Evolutionary conservation across 306 rosid species (phyloP).

Genomic region (Spatholobus suberectus): DNA sequence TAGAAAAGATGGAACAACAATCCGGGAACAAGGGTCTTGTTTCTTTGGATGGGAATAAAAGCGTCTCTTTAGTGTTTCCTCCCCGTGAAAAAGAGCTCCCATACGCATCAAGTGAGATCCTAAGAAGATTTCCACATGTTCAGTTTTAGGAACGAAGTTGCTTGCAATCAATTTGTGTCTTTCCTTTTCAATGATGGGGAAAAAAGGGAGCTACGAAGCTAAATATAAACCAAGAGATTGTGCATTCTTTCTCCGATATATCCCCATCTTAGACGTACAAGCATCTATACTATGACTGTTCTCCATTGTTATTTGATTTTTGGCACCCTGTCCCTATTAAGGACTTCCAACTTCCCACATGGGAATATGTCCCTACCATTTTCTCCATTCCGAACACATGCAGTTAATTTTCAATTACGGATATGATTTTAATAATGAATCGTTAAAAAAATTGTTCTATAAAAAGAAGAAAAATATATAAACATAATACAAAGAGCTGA

Average conservation of each 20-base stretch:
- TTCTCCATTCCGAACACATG: background rate
- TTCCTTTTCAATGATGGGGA: background rate
- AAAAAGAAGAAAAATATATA: background rate
- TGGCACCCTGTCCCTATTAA: constrained; percentile 24
- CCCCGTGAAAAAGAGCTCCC: background rate
- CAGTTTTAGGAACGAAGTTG: background rate
- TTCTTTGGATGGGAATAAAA: constrained; percentile 1
- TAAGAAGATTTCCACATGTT: background rate
- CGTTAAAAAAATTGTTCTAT: no score
- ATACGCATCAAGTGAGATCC: background rate
- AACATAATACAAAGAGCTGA: background rate
- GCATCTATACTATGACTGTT: constrained; percentile 24
- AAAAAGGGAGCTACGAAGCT: background rate
- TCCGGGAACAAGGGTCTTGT: background rate
- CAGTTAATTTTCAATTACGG: background rate
- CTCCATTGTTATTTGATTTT: constrained; percentile 27
- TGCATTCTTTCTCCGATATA: constrained; percentile 3
- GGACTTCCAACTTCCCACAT: constrained; percentile 1
- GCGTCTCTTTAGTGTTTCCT: background rate
- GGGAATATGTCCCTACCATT: constrained; percentile 41
- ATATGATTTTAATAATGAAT: no score
- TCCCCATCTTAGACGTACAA: constrained; percentile 26
- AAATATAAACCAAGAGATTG: background rate
- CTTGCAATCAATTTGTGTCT: background rate
- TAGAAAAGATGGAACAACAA: background rate